Base-by-base conservation (phyloP, 306 rosid genomes). In the Vachellia pachyceras region DNA sequence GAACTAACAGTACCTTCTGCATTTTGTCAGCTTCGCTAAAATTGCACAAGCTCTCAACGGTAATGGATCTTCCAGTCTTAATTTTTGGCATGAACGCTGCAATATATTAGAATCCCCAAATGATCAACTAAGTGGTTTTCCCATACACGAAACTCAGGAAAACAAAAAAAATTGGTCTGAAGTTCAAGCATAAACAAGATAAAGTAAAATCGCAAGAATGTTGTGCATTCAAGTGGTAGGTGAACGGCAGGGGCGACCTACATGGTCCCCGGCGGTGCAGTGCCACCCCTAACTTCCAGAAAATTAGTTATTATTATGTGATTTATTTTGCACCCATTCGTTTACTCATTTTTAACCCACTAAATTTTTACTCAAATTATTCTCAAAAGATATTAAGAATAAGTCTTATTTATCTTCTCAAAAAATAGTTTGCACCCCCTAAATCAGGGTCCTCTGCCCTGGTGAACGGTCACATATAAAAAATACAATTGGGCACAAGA, bases 71-170 rank as follows among this genome's bases (percentile, higher is more conserved):
- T 37, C 87, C 84, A 3, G 89, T 84, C 97, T 87, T 96, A 87
- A 96, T 92, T 90, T 85, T 94, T 39, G 97, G 90, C 98, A 96
- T 90, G 73, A 88, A 96, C 35, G 99, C 99, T 96, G 97, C 86
- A 88, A 52, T 39, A 75, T 57, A 76, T 64, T 72, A 41, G 54
- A 79, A 79, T n/a, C 46, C 29, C 44, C 70, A 40, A 40, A 57
- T 69, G 35, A 75, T 84, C 85, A 83, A 80, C 63, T 25, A 75
- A 52, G 6, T 47, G 60, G 22, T 33, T 45, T 5, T 68, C 23
- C 63, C 65, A 66, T 50, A 42, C 35, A 73, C 40, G 17, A 61
- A 2, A 41, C 17, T 66, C n/a, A 7, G 33, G 10, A 67, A 44
- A 79, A 15, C 60, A 54, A 58, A 57, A 14, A 23, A 52, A 61